Base-by-base conservation (phyloP, 352 stramenopile species). In the Globisporangium nunn region DNA sequence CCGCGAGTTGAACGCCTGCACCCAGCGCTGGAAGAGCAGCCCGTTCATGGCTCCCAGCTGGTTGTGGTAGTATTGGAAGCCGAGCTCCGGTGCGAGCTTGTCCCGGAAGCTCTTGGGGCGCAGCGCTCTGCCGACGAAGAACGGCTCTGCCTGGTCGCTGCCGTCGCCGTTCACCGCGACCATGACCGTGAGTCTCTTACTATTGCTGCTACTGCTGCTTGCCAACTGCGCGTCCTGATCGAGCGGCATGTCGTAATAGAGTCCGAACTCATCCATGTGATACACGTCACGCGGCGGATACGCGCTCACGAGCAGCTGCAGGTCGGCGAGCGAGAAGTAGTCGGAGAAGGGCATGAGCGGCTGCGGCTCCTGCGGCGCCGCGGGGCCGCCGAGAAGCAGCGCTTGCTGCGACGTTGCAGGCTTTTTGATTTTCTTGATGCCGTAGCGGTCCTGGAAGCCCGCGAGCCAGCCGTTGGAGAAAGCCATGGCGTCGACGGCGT, bases 381-480 rank as follows among this genome's bases (percentile, higher is more conserved):
- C 12, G 14, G 18, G 43, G n/a, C 2, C 18, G 43, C 18, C 43
- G 43, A 17, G 28, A n/a, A 48, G 3, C 14, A 28, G 18, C 43
- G 48, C 11, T 50, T 51, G 31, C 46, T 33, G 11, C 46, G 50
- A 15, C 7, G 52, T n/a, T n/a, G 39, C 18, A 0, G 39, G 23
- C 48, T 50, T 49, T 15, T 48, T 47, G 23, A 50, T 28, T 29
- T 53, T 53, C 52, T 55, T 61, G 40, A 64, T 52, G 5, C 59
- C 63, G 43, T 88, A 74, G 41, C 73, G 69, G 17, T 68, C 75
- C 54, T 82, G 66, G 50, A 86, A 85, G 50, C 73, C 74, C 33
- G 62, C 68, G 57, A 84, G 71, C 75, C 75, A 88, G 14, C 77
- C 75, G 56, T 76, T 84, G 37, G 77, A 88, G 62, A 83, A 88